These are phyloP conservation scores for Aspergillus flavus DNA, from an alignment of 2,329 filamentous ascomycete species.

Conservation along the genomic window DNA sequence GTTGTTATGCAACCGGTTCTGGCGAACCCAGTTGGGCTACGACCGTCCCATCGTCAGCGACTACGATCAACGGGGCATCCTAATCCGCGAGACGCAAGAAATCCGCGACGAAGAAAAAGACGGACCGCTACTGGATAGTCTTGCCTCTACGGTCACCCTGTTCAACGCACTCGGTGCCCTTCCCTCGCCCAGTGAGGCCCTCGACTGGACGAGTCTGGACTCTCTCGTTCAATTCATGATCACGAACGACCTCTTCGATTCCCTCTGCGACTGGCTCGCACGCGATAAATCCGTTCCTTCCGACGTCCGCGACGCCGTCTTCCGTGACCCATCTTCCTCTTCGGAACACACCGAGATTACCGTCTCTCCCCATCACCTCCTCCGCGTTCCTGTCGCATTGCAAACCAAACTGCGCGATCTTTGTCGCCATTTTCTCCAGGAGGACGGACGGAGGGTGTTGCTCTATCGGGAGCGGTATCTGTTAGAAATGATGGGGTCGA, in stretches of 20 bases:
- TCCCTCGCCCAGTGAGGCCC: conserved; percentile 1
- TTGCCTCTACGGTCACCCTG: conserved; percentile 11
- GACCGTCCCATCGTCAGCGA: conserved; percentile 36
- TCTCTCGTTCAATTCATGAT: conserved; percentile 29
- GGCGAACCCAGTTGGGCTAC: conserved; percentile 53
- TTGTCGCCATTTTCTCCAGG: conserved; percentile 11
- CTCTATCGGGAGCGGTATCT: conserved; percentile 19
- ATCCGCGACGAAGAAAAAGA: conserved; percentile 11
- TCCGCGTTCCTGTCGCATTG: background rate
- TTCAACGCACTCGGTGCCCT: conserved; percentile 9
- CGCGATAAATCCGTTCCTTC: conserved; percentile 18
- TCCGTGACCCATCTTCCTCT: conserved; percentile 1
- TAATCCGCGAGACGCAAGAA: conserved; percentile 2
- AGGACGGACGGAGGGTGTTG: conserved; percentile 13
- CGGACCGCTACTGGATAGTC: conserved; percentile 10
- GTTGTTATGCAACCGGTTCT: conserved; percentile 53
- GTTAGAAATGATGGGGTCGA: conserved; percentile 18
- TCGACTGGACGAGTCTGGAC: conserved; percentile 18
- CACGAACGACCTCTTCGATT: conserved; percentile 30
- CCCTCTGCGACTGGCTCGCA: conserved; percentile 30
- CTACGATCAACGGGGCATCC: background rate
- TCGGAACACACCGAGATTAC: conserved; percentile 2
- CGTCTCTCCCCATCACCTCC: background rate
- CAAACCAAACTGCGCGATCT: conserved; percentile 9
- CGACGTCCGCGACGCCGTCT: conserved; percentile 8